Conservation (phyloP, 805 yeast species). For the Metschnikowia koreensis region DNA sequence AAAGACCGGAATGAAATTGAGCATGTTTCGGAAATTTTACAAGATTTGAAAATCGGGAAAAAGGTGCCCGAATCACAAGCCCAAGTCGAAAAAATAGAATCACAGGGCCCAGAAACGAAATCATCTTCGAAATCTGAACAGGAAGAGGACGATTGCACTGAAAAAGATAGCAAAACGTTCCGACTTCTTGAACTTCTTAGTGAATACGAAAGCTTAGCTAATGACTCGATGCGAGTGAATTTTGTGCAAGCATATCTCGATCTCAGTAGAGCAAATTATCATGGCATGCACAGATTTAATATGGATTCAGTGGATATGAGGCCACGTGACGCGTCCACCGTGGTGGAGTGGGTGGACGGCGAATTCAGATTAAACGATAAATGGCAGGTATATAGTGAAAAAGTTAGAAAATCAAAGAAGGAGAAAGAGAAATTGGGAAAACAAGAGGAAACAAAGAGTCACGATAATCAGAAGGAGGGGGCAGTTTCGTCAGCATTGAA, state of each 20-base stretch:
- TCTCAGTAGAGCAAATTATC: conserved; percentile 47
- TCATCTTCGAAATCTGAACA: background rate
- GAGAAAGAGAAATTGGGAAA: background rate
- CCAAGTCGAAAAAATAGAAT: background rate
- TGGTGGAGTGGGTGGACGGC: conserved; percentile 9
- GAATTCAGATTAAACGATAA: background rate
- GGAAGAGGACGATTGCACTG: background rate
- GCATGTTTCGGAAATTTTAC: background rate
- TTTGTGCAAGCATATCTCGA: conserved; percentile 38
- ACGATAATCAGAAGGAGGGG: background rate
- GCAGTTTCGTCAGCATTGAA: background rate
- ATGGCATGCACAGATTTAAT: conserved; percentile 35
- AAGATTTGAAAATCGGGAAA: background rate
- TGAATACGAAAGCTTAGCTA: conserved; percentile 30
- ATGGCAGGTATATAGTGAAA: background rate
- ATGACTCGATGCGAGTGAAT: conserved; percentile 17
- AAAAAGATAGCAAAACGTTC: conserved; percentile 1
- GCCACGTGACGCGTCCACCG: conserved; percentile 26
- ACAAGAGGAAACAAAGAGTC: background rate
- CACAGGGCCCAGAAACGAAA: no score
- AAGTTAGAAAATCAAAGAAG: conserved; percentile 1
- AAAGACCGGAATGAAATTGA: background rate
- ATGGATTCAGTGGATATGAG: conserved; percentile 41
- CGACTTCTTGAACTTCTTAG: conserved; percentile 31
- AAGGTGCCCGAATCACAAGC: background rate